Base-by-base conservation (phyloP, 257 asterid species). In the Apocynum venetum region DNA sequence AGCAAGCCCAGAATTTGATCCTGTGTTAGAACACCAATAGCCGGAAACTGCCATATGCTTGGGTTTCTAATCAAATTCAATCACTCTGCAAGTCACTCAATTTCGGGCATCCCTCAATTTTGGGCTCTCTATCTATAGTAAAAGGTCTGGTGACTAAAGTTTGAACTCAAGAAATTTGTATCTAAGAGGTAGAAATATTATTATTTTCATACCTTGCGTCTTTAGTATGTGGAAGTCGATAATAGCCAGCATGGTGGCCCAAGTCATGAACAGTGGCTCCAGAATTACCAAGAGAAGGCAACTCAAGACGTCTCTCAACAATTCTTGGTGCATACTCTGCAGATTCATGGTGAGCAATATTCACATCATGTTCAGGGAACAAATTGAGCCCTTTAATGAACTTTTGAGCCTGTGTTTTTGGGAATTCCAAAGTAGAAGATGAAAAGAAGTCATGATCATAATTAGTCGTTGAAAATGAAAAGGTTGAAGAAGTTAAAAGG, bases 171-270 rank as follows among this genome's bases (percentile, higher is more conserved):
- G 31, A 25, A 25, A 25, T 25, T 25, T 25, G 31, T 25, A 25
- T 25, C 31, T 25, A 25, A 25, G 31, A 25, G 31, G 31, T 25
- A 25, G 31, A 25, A 25, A 8, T 46, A 46, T 46, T 46, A 46
- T 46, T 46, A 46, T 46, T 81, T 25, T 25, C 31, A 25, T 25
- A 87, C 88, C 88, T 87, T 75, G 87, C 87, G 77, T 71, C 83
- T 67, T 77, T 81, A 10, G 83, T 60, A 13, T 81, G 84, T 56
- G 87, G 87, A 70, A 87, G 90, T 20, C 78, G 76, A 64, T 77
- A 85, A 49, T 87, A 87, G 44, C 90, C 90, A 44, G 87, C 87
- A 79, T 87, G 90, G 53, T 85, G 90, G 17, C 86, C 88, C 77
- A 87, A 83, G 7, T 85, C 76, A 74, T 81, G 63, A 60, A 83